Evolutionary conservation across 768 basidiomycete species (phyloP), one percentile per base, ranked within the genome.

Genomic region (Kwoniella heveanensis): DNA sequence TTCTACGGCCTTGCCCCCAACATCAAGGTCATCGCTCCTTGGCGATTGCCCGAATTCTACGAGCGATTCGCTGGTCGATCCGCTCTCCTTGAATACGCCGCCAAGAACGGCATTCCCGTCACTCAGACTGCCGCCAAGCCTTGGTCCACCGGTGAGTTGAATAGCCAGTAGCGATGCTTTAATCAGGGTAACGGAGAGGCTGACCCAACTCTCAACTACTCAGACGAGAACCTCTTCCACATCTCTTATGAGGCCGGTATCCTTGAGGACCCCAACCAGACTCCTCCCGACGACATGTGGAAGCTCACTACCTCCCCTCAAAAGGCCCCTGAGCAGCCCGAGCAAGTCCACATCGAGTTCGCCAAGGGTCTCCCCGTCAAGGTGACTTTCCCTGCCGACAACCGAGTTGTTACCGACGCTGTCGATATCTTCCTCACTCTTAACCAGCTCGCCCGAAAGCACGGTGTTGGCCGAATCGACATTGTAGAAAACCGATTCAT

Each of bases 401-500:
- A 76, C 50, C 86, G 87, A 80, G 85, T 83, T 21, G 84, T 90
- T 83, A 92, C 91, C n/a, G 94, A 97, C 80, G 82, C 87, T 22
- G 96, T 99, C 57, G 93, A 96, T 9, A 88, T 99, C 77, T 98
- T 98, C 88, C 81, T 89, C 68, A 85, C 84, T 4, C 87, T 99
- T 75, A 99, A 99, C 83, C 83, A 89, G 1, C 87, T 97, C 65
- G 96, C 90, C 36, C 85, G 95, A 69, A 91, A 90, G 78, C 95
- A 99, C 81, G 96, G 94, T 69, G 86, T 99, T 67, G 95, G 96
- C 27, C 87, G 96, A 64, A 90, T 97, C 82, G 96, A 99, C 80
- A 98, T 99, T 74, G 96, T 99, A 77, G 95, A 99, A 84, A 99
- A 99, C 84, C 86, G 96, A 57, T 99, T 96, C 84, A 97, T 98